Conservation (phyloP, 2,329 filamentous ascomycete genomes). For the Phialocephala subalpina region DNA sequence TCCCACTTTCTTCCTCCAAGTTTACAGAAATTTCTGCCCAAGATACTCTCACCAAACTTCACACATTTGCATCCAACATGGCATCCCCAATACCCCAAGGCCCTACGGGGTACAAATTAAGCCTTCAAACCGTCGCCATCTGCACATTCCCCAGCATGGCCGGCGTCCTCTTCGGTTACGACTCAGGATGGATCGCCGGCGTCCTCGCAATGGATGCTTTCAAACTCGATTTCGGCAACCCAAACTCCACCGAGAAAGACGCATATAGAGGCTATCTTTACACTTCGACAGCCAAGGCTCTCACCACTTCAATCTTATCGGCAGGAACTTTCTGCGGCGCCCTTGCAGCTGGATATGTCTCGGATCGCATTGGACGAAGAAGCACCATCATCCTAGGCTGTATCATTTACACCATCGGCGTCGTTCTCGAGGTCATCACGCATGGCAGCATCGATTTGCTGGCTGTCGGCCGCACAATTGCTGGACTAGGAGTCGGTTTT, state of each 20-base stretch:
- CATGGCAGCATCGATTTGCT: conserved; percentile 59
- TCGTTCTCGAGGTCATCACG: conserved; percentile 30
- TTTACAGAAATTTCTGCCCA: background rate
- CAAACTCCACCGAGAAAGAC: background rate
- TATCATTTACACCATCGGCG: conserved; percentile 32
- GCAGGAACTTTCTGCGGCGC: conserved; percentile 78
- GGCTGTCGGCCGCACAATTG: conserved; percentile 71
- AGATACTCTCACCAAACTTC: too few species aligned
- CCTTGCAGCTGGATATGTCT: conserved; percentile 48
- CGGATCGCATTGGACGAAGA: conserved; percentile 48
- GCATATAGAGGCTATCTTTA: conserved; percentile 11
- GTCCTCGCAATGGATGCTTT: conserved; percentile 59
- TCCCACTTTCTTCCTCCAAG: background rate
- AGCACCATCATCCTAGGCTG: conserved; percentile 32
- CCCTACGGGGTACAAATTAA: background rate
- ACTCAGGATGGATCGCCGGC: conserved; percentile 78
- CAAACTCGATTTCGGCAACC: conserved; percentile 23
- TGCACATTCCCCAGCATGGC: background rate
- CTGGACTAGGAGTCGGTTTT: conserved; percentile 81
- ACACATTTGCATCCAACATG: background rate
- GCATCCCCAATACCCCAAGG: background rate
- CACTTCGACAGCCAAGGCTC: conserved; percentile 52
- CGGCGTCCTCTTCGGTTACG: conserved; percentile 61
- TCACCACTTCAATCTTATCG: conserved; percentile 76
- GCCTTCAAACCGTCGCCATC: background rate